phyloP scores from a whole-genome alignment of 2,329 filamentous ascomycete species.

The Myriangium duriaei region DNA sequence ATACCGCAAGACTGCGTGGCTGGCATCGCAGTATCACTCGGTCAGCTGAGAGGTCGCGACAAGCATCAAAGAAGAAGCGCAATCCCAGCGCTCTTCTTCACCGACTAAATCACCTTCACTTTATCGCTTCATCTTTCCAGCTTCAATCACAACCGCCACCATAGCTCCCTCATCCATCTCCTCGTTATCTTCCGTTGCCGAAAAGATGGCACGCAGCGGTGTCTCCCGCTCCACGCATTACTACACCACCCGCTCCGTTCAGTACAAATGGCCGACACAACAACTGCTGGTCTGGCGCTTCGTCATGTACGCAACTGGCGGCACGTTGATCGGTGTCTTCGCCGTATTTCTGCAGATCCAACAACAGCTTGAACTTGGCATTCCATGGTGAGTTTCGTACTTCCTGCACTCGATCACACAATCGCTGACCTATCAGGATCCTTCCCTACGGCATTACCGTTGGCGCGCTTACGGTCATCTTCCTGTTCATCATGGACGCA shows the following conservation, averaged over 20 bases:
- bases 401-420: not conserved
- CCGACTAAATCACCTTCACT: not conserved
- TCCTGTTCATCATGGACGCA: conserved; percentile 46
- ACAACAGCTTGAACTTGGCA: conserved; percentile 40
- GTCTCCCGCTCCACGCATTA: conserved; percentile 7
- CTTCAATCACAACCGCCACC: not conserved
- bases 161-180: too few relatives aligned
- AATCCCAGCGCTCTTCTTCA: not conserved
- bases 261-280: conserved; percentile 52
- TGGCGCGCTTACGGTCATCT: conserved; percentile 43
- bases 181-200: not conserved
- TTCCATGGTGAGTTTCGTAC: conserved; percentile 42
- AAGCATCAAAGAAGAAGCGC: not conserved
- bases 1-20: too few relatives aligned
- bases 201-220: conserved; percentile 9
- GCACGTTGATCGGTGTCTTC: conserved; percentile 47
- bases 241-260: conserved; percentile 8
- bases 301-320: conserved; percentile 46
- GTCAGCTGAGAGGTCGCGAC: too few relatives aligned
- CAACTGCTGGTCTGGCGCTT: conserved; percentile 55
- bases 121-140: not conserved
- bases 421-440: too few relatives aligned
- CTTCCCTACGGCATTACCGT: conserved; percentile 52
- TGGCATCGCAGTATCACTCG: too few relatives aligned
- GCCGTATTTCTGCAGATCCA: conserved; percentile 49